phyloP scores from a whole-genome alignment of 768 basidiomycete genomes.

The Candolleomyces eurysporus region DNA sequence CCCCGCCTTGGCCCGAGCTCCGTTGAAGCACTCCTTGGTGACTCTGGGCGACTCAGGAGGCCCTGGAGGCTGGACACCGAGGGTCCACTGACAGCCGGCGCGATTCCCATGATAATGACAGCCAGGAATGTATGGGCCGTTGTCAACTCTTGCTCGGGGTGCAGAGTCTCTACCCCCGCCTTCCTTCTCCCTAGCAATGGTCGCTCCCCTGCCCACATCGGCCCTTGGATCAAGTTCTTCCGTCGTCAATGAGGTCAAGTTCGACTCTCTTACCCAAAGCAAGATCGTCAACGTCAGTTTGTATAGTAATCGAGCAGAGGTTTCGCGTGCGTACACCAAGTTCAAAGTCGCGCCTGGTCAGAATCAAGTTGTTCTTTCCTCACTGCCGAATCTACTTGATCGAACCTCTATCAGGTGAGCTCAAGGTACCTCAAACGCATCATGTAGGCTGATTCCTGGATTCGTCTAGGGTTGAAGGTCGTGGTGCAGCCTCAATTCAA shows the following conservation, averaged over 20 bases:
- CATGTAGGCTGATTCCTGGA: background rate
- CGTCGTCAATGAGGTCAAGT: background rate
- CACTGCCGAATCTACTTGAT: background rate
- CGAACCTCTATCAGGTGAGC: background rate
- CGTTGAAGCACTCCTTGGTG: too few relatives aligned
- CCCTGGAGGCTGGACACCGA: too few relatives aligned
- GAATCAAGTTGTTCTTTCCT: background rate
- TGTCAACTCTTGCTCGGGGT: too few relatives aligned
- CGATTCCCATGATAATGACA: too few relatives aligned
- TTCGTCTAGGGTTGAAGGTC: slow-evolving; percentile 31
- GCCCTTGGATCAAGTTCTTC: too few relatives aligned
- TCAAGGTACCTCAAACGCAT: background rate
- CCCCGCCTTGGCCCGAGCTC: too few relatives aligned
- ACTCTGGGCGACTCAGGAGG: too few relatives aligned
- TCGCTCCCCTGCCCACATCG: background rate
- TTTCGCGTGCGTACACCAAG: background rate
- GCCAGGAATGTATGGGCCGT: too few relatives aligned
- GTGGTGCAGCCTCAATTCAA: slow-evolving; percentile 33
- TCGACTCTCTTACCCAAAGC: background rate
- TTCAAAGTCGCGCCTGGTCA: background rate
- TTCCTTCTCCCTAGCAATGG: background rate
- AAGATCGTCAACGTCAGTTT: background rate
- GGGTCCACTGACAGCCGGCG: too few relatives aligned
- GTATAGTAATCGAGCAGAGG: background rate
- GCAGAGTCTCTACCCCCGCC: too few relatives aligned